These are phyloP conservation scores for Rehmannia glutinosa DNA, from an alignment of 257 asterid species.

Conservation along the genomic window DNA sequence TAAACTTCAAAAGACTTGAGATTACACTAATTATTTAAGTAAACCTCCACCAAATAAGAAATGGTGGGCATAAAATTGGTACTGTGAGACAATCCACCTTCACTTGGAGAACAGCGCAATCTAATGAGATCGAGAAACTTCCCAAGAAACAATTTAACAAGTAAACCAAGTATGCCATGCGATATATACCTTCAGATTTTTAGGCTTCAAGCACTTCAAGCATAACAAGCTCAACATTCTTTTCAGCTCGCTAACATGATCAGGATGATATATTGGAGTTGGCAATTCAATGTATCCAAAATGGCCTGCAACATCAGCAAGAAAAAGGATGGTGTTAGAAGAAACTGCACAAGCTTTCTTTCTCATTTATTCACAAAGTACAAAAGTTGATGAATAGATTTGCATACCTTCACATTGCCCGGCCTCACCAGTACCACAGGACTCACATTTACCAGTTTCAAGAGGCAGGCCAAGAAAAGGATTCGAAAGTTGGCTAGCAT, in stretches of 20 bases:
- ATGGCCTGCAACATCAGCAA: constrained; percentile 63
- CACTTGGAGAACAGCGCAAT: background rate
- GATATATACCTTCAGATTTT: constrained; percentile 63
- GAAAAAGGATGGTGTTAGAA: background rate
- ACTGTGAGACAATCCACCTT: background rate
- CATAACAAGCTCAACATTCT: constrained; percentile 70
- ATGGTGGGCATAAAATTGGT: constrained; percentile 1
- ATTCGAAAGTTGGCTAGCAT: constrained; percentile 85
- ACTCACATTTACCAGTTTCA: constrained; percentile 89
- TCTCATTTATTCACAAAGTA: background rate
- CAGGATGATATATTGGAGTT: constrained; percentile 86
- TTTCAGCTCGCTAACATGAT: constrained; percentile 80
- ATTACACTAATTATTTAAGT: background rate
- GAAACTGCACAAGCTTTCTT: constrained; percentile 7
- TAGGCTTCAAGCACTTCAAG: constrained; percentile 76
- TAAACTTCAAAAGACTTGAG: background rate
- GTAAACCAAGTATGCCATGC: background rate
- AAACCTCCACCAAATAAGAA: constrained; percentile 10
- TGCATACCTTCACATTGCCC: constrained; percentile 93
- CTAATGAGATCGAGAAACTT: background rate
- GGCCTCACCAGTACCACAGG: constrained; percentile 89
- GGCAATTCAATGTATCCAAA: constrained; percentile 95
- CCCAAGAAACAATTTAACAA: background rate
- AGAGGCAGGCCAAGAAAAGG: constrained; percentile 97
- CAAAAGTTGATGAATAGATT: constrained; percentile 8